Conservation (phyloP, 1,284 basidiomycete genomes). For the Melampsora occidentalis region DNA sequence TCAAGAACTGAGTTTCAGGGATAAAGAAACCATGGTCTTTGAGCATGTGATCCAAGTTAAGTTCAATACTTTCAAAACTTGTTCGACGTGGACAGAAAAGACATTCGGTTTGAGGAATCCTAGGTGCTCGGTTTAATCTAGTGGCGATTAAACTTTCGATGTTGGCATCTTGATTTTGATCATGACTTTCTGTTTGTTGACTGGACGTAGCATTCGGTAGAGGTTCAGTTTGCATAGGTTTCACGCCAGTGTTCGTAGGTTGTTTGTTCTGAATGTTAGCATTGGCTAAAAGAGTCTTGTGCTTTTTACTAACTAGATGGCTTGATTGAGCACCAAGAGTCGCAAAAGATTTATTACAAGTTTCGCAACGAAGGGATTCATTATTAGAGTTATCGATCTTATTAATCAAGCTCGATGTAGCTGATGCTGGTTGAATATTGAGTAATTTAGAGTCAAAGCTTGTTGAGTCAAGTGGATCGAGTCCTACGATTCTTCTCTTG, state of each 20-base stretch:
- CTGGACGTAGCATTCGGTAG: not conserved
- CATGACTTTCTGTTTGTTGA: not conserved
- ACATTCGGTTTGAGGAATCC: conserved; percentile 57
- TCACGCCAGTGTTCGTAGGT: conserved; percentile 18
- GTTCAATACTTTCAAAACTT: conserved; percentile 61
- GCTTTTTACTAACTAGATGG: conserved; percentile 84
- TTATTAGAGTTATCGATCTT: not conserved
- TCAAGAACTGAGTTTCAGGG: conserved; percentile 85
- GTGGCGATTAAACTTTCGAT: conserved; percentile 66
- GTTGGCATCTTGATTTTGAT: conserved; percentile 54
- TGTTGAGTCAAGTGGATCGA: conserved; percentile 76
- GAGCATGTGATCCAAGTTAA: conserved; percentile 84
- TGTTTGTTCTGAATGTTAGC: conserved; percentile 43
- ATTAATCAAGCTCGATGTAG: not conserved
- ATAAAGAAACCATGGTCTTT: conserved; percentile 87
- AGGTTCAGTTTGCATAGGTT: not conserved
- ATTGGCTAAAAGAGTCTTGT: conserved; percentile 74
- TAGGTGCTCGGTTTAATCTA: conserved; percentile 63
- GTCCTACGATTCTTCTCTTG: conserved; percentile 87
- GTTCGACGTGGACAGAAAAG: conserved; percentile 73
- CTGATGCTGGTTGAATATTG: conserved; percentile 55
- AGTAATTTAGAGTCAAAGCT: conserved; percentile 89
- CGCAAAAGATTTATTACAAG: conserved; percentile 76
- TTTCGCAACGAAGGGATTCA: not conserved
- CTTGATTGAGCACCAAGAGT: conserved; percentile 84